Evolutionary conservation across 2,329 filamentous ascomycete species (phyloP), one percentile per base, ranked within the genome.

Genomic region (Scytalidium lignicola): DNA sequence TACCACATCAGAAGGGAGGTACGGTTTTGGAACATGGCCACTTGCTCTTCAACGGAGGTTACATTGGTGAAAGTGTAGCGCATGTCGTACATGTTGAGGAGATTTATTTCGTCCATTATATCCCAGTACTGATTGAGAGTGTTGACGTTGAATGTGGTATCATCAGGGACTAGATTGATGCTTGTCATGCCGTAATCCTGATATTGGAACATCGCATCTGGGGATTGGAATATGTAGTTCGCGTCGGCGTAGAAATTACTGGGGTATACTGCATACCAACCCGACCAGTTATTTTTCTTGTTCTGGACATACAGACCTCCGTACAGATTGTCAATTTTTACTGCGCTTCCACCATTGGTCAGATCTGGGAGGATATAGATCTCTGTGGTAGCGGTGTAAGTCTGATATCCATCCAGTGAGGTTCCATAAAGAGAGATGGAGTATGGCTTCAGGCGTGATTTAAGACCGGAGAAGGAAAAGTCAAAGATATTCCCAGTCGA

Each of bases 1-100:
- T 81, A 65, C 6, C 76, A 56, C 26, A 83, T 63, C 1, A 82
- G 78, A 0, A 72, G 66, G 2, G 56, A 58, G 74, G 63, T 58
- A 4, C 59, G 50, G 45, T 64, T 54, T 29, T 55, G 52, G 58
- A 60, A 62, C 2, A 59, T 44, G 2, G 45, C 52, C 4, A 63
- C 60, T 48, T 64, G 61, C 10, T 58, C 54, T 2, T 32, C 41
- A 5, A 64, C 64, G 79, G 81, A 13, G 1, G 61, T 61, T 2
- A 48, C 26, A 43, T 64, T 63, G 37, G 57, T 56, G 41, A 60
- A 64, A 0, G 58, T 54, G 28, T 59, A 62, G 10, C 61, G 54
- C 58, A 64, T 56, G 15, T 63, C 59, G 46, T 62, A 76, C 62
- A 76, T 70, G 32, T 75, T 64, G 58, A 70, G 75, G 2, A 77